Base-by-base conservation (phyloP, 202 grass and related monocot species). In the Saccharum hybrid region DNA sequence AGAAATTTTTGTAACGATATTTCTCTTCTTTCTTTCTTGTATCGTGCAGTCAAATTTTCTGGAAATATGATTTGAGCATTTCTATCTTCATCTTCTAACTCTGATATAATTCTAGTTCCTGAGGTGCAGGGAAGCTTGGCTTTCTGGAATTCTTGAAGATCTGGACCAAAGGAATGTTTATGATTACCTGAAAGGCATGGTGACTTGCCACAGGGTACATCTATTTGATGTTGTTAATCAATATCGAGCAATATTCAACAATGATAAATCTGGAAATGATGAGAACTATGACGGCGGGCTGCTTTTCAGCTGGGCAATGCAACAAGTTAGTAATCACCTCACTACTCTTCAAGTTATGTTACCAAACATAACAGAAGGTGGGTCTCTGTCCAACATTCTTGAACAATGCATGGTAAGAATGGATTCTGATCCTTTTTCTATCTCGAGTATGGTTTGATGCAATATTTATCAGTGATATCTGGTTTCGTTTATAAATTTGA, bases 211-310 rank as follows among this genome's bases (percentile, higher is more conserved):
- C 59, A 91, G 93, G 66, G 92, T 56, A 12, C 86, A 99, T 88
- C 84, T 99, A 66, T 99, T 99, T 85, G 96, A 99, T 90, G 84
- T 99, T 84, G 96, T 99, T 77, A 99, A 94, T 81, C 96, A 99
- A 83, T 96, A 99, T 61, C 85, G 96, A 37, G 93, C 96, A 7
- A 99, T 99, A 83, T 99, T 99, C 84, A 99, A 90, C 84, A 99
- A 99, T 89, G 93, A 96, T 85, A 96, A 94, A 83, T 99, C 96
- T 18, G 93, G 93, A 71, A 96, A 83, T 63, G 93, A 99, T 33
- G 96, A 96, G 76, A 96, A 86, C 72, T 94, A 88, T 34, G 96
- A 99, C 74, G 86, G 96, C 63, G 96, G 96, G 63, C 83, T 96
- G 79, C 93, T 96, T 84, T 99, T 94, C 86, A 96, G 93, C 61